These are phyloP conservation scores for Actinomucor elegans DNA, from an alignment of 371 early-diverging fungal species.

Conservation along the genomic window DNA sequence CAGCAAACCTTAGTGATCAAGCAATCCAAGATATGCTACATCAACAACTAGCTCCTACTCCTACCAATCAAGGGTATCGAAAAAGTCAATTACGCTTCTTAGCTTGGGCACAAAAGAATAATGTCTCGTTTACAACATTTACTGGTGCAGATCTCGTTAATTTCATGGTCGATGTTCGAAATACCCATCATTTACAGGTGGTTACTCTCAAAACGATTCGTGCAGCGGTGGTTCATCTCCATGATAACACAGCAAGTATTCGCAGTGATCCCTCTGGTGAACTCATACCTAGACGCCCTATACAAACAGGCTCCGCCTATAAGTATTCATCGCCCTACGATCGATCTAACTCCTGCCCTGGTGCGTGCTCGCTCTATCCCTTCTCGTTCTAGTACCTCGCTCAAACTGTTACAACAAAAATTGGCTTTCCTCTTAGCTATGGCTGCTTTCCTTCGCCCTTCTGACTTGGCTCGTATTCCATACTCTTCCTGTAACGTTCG, in stretches of 20 bases:
- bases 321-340: not conserved
- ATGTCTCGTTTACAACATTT: not conserved
- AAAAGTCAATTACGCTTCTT: conserved; percentile 2
- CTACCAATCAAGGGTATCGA: not conserved
- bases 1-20: not conserved
- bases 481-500: not conserved
- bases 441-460: conserved; percentile 12
- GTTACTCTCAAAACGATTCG: conserved; percentile 10
- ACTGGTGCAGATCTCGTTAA: conserved; percentile 5
- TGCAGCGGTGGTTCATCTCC: conserved; percentile 8
- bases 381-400: not conserved
- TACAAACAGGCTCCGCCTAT: not conserved
- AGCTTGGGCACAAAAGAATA: not conserved
- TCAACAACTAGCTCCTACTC: not conserved
- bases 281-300: not conserved
- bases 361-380: not conserved
- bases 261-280: not conserved
- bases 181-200: not conserved
- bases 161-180: conserved; percentile 1
- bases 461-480: conserved; percentile 3
- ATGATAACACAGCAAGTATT: not conserved
- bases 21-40: not conserved
- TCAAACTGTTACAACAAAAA: not conserved
- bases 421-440: conserved; percentile 9
- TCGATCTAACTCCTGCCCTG: not conserved